Percentiles rank a stretch among this genome's conserved stretches.
Conservation (phyloP, 2,329 filamentous ascomycete genomes). For the Cladosporium sp. region DNA sequence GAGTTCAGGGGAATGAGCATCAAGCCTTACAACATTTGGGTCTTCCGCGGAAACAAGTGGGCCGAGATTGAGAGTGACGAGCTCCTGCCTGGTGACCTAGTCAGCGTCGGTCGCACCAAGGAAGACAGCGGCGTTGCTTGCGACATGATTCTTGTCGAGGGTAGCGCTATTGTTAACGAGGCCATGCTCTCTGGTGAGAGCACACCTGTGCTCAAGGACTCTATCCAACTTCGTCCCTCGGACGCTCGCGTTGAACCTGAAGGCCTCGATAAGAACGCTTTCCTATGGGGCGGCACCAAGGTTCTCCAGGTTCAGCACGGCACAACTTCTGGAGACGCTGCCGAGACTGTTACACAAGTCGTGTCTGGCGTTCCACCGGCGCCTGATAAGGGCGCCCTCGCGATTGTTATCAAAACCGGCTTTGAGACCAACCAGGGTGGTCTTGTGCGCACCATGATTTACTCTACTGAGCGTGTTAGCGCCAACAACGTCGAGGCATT, state of each 20-base stretch:
- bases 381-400: constrained; percentile 90
- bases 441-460: constrained; percentile 98
- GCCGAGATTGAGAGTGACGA: constrained; percentile 83
- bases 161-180: constrained; percentile 96
- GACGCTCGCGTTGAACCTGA: constrained; percentile 80
- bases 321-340: constrained; percentile 65
- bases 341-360: constrained; percentile 57
- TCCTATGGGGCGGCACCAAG: constrained; percentile 96
- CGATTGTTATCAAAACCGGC: constrained; percentile 91
- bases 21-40: constrained; percentile 94
- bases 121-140: constrained; percentile 96
- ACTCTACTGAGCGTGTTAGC: constrained; percentile 97
- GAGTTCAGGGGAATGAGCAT: constrained; percentile 99
- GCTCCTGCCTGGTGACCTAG: constrained; percentile 86
- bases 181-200: constrained; percentile 99
- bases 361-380: constrained; percentile 75
- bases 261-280: constrained; percentile 91
- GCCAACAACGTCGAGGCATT: constrained; percentile 95
- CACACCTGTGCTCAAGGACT: constrained; percentile 94
- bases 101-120: constrained; percentile 88
- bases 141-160: constrained; percentile 93
- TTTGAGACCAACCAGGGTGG: constrained; percentile 98
- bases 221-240: constrained; percentile 79
- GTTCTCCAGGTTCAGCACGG: constrained; percentile 92
- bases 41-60: constrained; percentile 85